Conservation (phyloP, 2,329 filamentous ascomycete genomes). For the Beauveria bassiana region DNA sequence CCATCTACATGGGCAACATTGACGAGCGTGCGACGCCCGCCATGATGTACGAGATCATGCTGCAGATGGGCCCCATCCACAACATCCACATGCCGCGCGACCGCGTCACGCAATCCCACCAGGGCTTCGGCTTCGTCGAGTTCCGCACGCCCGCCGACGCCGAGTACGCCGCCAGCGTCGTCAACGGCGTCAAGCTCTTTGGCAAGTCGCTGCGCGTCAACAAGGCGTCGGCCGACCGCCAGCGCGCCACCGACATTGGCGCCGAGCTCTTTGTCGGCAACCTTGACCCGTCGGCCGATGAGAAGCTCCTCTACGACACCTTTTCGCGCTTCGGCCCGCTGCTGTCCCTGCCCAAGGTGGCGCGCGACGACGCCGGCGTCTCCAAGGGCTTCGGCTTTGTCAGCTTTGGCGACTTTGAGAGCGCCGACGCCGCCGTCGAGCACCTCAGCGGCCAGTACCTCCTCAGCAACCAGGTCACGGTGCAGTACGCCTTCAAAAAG, state of each 20-base stretch:
- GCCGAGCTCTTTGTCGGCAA: conserved; percentile 97
- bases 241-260: conserved; percentile 86
- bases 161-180: conserved; percentile 91
- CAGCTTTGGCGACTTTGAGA: conserved; percentile 86
- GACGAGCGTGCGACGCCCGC: conserved; percentile 91
- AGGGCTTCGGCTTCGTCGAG: conserved; percentile 98
- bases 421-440: conserved; percentile 80
- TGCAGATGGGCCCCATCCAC: conserved; percentile 92
- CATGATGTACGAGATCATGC: conserved; percentile 95
- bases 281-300: conserved; percentile 86
- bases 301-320: conserved; percentile 90
- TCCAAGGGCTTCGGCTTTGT: conserved; percentile 97
- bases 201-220: conserved; percentile 96
- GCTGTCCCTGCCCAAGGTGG: conserved; percentile 79
- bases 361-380: conserved; percentile 78
- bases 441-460: conserved; percentile 96
- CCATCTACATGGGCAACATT: conserved; percentile 96
- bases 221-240: conserved; percentile 86
- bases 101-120: conserved; percentile 91
- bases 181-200: conserved; percentile 91
- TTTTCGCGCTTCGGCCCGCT: conserved; percentile 89
- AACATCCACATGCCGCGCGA: conserved; percentile 98
- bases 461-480: conserved; percentile 91
- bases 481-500: conserved; percentile 99
- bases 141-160: conserved; percentile 93